phyloP scores from a whole-genome alignment of 768 basidiomycete species.

The Multifurca ochricompacta region DNA sequence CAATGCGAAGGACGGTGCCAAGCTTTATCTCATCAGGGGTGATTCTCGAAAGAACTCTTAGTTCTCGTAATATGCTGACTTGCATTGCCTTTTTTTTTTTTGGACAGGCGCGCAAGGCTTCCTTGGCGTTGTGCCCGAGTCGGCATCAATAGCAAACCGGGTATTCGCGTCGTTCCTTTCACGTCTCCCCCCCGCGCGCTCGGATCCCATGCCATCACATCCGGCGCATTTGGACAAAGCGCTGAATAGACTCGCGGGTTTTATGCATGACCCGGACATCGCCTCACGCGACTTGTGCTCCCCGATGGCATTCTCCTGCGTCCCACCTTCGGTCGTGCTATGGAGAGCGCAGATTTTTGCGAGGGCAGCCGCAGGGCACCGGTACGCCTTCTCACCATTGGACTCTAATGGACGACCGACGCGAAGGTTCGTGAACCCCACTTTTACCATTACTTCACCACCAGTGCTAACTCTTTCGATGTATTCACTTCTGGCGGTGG shows the following conservation, averaged over 20 bases:
- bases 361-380: slow-evolving; percentile 10
- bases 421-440: slow-evolving; percentile 13
- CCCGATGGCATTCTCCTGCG: slow-evolving; percentile 20
- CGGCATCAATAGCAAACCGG: slow-evolving; percentile 22
- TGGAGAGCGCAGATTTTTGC: neutral
- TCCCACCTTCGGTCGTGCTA: neutral
- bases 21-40: slow-evolving; percentile 19
- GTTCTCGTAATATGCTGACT: neutral
- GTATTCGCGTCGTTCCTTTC: slow-evolving; percentile 23
- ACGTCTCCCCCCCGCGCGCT: slow-evolving; percentile 11
- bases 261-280: slow-evolving; percentile 8
- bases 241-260: slow-evolving; percentile 6
- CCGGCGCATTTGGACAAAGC: neutral
- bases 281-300: slow-evolving; percentile 3
- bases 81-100: too few species aligned
- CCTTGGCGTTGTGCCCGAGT: slow-evolving; percentile 19
- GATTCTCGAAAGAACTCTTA: neutral
- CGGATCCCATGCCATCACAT: neutral
- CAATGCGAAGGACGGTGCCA: slow-evolving; percentile 19
- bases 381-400: slow-evolving; percentile 18
- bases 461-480: too few species aligned
- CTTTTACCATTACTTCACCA: too few species aligned
- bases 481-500: neutral
- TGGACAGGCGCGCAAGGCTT: slow-evolving; percentile 19
- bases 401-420: slow-evolving; percentile 14